Evolutionary conservation across 495 filamentous ascomycete species (phyloP), one percentile per base, ranked within the genome.

Genomic region (Annulohypoxylon bovei): DNA sequence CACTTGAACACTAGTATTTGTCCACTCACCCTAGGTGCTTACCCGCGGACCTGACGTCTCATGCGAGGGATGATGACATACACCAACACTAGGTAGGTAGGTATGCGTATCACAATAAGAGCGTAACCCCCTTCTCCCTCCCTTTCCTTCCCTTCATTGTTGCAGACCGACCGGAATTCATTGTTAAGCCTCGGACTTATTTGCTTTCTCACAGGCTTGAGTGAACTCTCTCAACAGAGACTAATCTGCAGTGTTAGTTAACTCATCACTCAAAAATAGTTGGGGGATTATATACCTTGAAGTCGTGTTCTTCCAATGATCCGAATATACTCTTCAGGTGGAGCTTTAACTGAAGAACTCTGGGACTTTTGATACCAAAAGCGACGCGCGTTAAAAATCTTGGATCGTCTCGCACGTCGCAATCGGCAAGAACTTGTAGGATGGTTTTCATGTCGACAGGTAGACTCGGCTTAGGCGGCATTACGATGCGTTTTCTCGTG

Each of bases 291-390:
- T 77, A 52, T 69, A 85, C 83, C 72, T 82, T 76, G 62, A 87
- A 87, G 35, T 79, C 75, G 54, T 85, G 84, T 54, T 81, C 71
- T n/a, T 63, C 78, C 76, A 88, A 78, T 3, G 83, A 84, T 7
- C 80, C 81, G 75, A 88, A 89, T 1, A 83, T 77, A 0, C 14
- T 8, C 11, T 70, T 55, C 25, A 73, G 81, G 12, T 81, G 77
- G 22, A 87, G 68, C 63, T 82, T 86, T 61, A 84, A 70, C 22
- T 61, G 44, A 3, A 72, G 76, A 0, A 84, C 75, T 22, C 86
- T 72, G 0, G 88, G 87, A 68, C 85, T 89, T 46, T 76, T 74
- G 49, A 90, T 87, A 0, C 88, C 88, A 73, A 88, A 89, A 1
- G 85, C 88, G 6, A 89, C 70, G 20, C 82, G 76, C 0, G 88